Conservation (phyloP, 805 yeast genomes). For the Candida orba region DNA sequence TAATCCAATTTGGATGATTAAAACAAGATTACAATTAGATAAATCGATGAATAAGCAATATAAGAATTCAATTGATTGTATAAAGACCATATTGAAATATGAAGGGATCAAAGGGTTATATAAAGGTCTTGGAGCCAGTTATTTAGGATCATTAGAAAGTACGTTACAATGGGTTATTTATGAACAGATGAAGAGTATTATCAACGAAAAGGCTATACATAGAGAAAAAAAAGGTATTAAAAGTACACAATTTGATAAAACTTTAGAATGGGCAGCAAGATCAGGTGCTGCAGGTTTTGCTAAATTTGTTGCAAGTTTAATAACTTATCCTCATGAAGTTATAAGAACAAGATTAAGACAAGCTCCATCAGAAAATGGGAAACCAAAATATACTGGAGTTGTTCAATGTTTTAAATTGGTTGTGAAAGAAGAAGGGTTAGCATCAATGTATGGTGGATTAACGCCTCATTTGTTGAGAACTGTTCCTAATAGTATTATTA, state of each 20-base stretch:
- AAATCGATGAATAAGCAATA: slow-evolving; percentile 60
- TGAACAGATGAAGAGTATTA: slow-evolving; percentile 82
- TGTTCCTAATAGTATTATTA: slow-evolving; percentile 94
- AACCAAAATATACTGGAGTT: slow-evolving; percentile 82
- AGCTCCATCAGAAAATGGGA: slow-evolving; percentile 77
- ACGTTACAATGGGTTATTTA: slow-evolving; percentile 95
- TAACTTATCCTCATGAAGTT: slow-evolving; percentile 97
- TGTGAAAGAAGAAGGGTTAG: slow-evolving; percentile 88
- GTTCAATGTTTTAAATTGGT: slow-evolving; percentile 80
- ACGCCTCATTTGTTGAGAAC: slow-evolving; percentile 96
- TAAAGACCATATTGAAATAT: slow-evolving; percentile 53
- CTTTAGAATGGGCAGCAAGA: slow-evolving; percentile 88
- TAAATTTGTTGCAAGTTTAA: slow-evolving; percentile 82
- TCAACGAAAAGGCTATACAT: slow-evolving; percentile 44
- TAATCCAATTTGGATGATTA: slow-evolving; percentile 95
- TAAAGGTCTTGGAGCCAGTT: slow-evolving; percentile 89
- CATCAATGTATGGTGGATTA: slow-evolving; percentile 92
- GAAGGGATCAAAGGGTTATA: slow-evolving; percentile 84
- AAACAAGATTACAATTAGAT: slow-evolving; percentile 90
- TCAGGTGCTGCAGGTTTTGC: slow-evolving; percentile 98
- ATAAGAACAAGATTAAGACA: slow-evolving; percentile 93
- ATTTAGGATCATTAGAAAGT: slow-evolving; percentile 87
- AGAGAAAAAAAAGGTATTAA: slow-evolving; percentile 26
- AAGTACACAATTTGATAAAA: slow-evolving; percentile 46
- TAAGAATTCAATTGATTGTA: slow-evolving; percentile 80